Evolutionary conservation across 371 early-diverging fungal species (phyloP).

Genomic region (Lichtheimia corymbifera): DNA sequence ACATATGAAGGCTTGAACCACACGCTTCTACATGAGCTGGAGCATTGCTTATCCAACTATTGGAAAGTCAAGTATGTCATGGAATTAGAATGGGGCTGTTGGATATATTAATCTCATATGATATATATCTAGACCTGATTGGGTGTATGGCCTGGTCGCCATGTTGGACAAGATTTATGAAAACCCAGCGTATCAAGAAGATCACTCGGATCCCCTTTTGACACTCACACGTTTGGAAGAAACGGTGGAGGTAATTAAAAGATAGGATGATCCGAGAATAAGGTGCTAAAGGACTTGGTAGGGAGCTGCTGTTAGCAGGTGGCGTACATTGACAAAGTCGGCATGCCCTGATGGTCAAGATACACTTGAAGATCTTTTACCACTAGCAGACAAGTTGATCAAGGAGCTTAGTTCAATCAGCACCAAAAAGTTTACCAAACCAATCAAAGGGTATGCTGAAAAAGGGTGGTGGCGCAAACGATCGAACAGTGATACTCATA

Average conservation of each 20-base stretch:
- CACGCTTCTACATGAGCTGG: slow-evolving; percentile 35
- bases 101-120: not conserved
- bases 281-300: slow-evolving; percentile 2
- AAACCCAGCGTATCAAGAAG: slow-evolving; percentile 45
- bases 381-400: slow-evolving; percentile 48
- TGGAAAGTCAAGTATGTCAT: slow-evolving; percentile 44
- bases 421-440: slow-evolving; percentile 42
- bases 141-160: slow-evolving; percentile 38
- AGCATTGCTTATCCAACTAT: slow-evolving; percentile 42
- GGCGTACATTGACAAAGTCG: slow-evolving; percentile 45
- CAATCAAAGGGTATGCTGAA: slow-evolving; percentile 38
- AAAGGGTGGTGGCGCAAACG: not conserved
- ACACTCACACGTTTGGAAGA: slow-evolving; percentile 42
- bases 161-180: slow-evolving; percentile 55
- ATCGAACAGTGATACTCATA: no score
- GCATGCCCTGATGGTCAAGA: slow-evolving; percentile 26
- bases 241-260: slow-evolving; percentile 41
- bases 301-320: slow-evolving; percentile 55
- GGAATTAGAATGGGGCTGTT: not conserved
- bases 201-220: slow-evolving; percentile 39
- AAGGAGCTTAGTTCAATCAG: slow-evolving; percentile 43
- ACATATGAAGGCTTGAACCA: slow-evolving; percentile 49
- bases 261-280: no score
- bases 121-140: slow-evolving; percentile 33
- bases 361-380: slow-evolving; percentile 37